Evolutionary conservation across 2,329 filamentous ascomycete species (phyloP).

Genomic region (Fusarium sp.): DNA sequence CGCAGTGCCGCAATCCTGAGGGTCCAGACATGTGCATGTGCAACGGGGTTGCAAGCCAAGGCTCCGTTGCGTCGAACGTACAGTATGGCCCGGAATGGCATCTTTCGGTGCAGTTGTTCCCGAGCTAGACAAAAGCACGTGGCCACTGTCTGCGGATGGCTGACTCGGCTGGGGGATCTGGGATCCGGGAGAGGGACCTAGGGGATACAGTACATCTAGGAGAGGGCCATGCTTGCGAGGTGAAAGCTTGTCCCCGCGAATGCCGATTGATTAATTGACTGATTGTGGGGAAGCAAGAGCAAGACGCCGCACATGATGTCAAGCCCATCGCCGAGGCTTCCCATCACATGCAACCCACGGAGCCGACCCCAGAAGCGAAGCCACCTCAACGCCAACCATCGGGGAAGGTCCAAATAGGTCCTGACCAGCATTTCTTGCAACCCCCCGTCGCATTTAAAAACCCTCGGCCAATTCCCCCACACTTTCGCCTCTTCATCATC

Average conservation of each 20-base stretch:
- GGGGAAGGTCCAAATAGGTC: background rate
- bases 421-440: conserved; percentile 6
- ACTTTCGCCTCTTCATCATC: conserved; percentile 13
- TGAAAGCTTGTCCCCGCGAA: conserved; percentile 9
- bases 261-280: background rate
- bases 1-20: background rate
- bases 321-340: conserved; percentile 34
- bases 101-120: conserved; percentile 9
- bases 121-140: conserved; percentile 31
- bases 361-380: conserved; percentile 21
- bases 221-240: background rate
- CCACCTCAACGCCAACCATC: background rate
- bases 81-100: conserved; percentile 7
- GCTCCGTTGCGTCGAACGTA: background rate
- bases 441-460: conserved; percentile 38
- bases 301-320: conserved; percentile 34
- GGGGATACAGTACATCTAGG: background rate
- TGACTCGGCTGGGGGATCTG: conserved; percentile 32
- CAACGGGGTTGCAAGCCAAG: background rate
- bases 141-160: conserved; percentile 24
- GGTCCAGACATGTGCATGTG: background rate
- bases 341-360: conserved; percentile 34
- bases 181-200: background rate
- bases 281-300: conserved; percentile 28
- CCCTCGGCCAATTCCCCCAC: conserved; percentile 41